phyloP scores from a whole-genome alignment of 1,284 basidiomycete species.

The Afroboletus lepidellus region DNA sequence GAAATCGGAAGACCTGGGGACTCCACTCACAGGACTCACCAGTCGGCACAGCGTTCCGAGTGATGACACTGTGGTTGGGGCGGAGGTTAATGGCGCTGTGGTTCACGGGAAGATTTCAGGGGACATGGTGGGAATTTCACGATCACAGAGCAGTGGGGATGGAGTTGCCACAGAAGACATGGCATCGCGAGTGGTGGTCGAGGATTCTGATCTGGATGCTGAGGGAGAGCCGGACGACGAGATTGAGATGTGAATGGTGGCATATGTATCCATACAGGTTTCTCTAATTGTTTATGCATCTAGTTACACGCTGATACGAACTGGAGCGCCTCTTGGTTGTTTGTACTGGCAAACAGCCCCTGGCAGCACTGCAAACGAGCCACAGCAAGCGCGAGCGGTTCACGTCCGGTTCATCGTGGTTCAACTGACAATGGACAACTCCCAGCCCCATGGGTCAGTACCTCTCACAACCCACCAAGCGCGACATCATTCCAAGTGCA shows the following conservation, averaged over 20 bases:
- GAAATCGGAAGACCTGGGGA: slow-evolving; percentile 52
- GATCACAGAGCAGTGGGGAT: neutral
- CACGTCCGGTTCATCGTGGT: slow-evolving; percentile 37
- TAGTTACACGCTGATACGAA: slow-evolving; percentile 20
- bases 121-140: slow-evolving; percentile 16
- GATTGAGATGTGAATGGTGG: slow-evolving; percentile 21
- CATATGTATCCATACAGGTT: slow-evolving; percentile 26
- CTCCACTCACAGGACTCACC: slow-evolving; percentile 50
- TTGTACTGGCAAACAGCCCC: slow-evolving; percentile 26
- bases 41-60: slow-evolving; percentile 55
- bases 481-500: slow-evolving; percentile 1
- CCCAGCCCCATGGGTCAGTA: slow-evolving; percentile 37
- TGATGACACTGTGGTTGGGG: slow-evolving; percentile 49
- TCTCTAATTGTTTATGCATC: slow-evolving; percentile 21
- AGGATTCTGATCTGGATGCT: slow-evolving; percentile 38
- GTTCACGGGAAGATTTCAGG: slow-evolving; percentile 24
- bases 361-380: slow-evolving; percentile 30
- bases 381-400: slow-evolving; percentile 34
- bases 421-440: slow-evolving; percentile 35
- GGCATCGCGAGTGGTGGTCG: slow-evolving; percentile 14
- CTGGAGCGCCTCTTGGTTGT: slow-evolving; percentile 19
- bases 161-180: slow-evolving; percentile 5
- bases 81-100: slow-evolving; percentile 15
- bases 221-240: slow-evolving; percentile 42
- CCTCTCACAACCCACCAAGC: slow-evolving; percentile 9